Evolutionary conservation across 176 grass and related monocot genomes (phyloP).

Genomic region (Canna indica): DNA sequence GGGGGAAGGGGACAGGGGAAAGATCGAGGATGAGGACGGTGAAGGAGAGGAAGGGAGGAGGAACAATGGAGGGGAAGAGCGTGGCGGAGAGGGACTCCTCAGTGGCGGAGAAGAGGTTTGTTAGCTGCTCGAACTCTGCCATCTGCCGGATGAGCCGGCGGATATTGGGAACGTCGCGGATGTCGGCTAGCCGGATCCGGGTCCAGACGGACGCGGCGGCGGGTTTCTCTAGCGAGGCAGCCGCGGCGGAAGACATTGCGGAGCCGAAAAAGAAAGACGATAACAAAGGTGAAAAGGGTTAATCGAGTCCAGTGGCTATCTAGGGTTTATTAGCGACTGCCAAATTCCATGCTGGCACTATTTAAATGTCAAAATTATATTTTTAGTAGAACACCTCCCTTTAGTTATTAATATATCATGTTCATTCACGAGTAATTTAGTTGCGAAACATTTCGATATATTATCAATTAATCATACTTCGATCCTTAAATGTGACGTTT

Average conservation of each 20-base stretch:
- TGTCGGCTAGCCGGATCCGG: conserved; percentile 57
- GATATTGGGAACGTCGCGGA: conserved; percentile 63
- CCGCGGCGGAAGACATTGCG: conserved; percentile 9
- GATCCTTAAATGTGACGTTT: too few relatives aligned
- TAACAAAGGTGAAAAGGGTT: too few relatives aligned
- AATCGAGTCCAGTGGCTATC: background rate
- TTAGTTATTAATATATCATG: too few relatives aligned
- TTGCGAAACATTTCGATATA: too few relatives aligned
- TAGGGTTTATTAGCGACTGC: background rate
- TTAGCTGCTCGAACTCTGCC: conserved; percentile 86
- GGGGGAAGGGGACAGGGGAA: conserved; percentile 17
- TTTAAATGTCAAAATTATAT: too few relatives aligned
- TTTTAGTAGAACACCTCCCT: too few relatives aligned
- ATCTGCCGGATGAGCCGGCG: conserved; percentile 71
- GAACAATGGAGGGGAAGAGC: conserved; percentile 42
- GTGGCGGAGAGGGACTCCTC: conserved; percentile 34
- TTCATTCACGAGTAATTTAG: too few relatives aligned
- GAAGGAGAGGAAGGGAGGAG: conserved; percentile 46
- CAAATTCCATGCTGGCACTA: too few relatives aligned
- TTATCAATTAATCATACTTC: too few relatives aligned
- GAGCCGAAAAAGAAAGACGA: background rate
- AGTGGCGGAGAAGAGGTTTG: conserved; percentile 73
- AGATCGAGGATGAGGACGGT: conserved; percentile 59
- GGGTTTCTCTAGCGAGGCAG: conserved; percentile 27
- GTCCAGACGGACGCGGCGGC: conserved; percentile 44